phyloP scores from a whole-genome alignment of 345 rosid genomes.

The Citrus glauca region DNA sequence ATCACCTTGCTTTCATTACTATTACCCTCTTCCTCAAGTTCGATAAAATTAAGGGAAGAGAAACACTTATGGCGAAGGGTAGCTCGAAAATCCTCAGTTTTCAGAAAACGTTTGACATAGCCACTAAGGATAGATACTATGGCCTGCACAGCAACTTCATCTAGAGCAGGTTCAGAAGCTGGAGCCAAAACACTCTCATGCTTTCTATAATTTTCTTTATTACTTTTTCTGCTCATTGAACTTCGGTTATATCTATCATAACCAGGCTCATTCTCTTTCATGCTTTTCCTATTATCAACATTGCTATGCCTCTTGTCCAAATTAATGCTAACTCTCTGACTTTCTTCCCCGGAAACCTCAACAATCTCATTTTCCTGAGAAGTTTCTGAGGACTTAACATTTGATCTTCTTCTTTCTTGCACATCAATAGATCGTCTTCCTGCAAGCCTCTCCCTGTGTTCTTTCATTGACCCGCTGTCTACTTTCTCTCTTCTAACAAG shows the following conservation, averaged over 20 bases:
- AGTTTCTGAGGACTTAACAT: constrained; percentile 15
- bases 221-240: constrained; percentile 21
- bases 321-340: constrained; percentile 15
- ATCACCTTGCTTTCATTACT: constrained; percentile 37
- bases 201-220: constrained; percentile 21
- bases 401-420: constrained; percentile 4
- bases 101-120: constrained; percentile 39
- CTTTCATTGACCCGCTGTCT: constrained; percentile 16
- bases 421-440: constrained; percentile 17
- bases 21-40: constrained; percentile 19
- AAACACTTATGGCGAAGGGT: constrained; percentile 37
- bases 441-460: constrained; percentile 9
- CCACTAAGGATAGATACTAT: constrained; percentile 50
- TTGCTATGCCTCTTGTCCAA: constrained; percentile 10
- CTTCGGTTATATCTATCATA: constrained; percentile 24
- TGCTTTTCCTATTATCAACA: constrained; percentile 25
- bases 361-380: constrained; percentile 29
- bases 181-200: constrained; percentile 12
- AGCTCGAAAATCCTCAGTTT: constrained; percentile 33
- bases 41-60: constrained; percentile 33
- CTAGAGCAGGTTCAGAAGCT: constrained; percentile 43
- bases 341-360: constrained; percentile 35
- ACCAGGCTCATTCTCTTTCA: constrained; percentile 15
- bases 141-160: constrained; percentile 61
- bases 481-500: constrained; percentile 27